phyloP scores from a whole-genome alignment of 331 rosid species.

The Saraca asoca region DNA sequence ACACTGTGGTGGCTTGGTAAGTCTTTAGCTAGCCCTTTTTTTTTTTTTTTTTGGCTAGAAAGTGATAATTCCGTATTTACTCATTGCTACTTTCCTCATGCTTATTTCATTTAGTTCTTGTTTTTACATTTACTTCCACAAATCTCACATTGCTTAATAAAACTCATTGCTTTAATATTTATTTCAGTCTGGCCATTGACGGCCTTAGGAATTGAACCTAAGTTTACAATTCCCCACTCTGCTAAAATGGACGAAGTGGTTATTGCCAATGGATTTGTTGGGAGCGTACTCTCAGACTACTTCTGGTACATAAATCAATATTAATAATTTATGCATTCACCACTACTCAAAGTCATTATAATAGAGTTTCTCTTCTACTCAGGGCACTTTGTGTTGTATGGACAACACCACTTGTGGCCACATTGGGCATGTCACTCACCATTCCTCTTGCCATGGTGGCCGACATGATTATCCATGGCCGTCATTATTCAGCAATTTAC shows the following conservation, averaged over 20 bases:
- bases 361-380: slow-evolving; percentile 27
- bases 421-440: slow-evolving; percentile 98
- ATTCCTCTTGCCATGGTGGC: slow-evolving; percentile 99
- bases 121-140: background rate
- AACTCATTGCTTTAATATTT: slow-evolving; percentile 25
- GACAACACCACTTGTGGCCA: slow-evolving; percentile 97
- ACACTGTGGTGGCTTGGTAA: slow-evolving; percentile 93
- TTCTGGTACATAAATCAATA: slow-evolving; percentile 62
- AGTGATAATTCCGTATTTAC: slow-evolving; percentile 5
- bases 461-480: slow-evolving; percentile 95
- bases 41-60: too few species aligned
- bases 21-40: background rate
- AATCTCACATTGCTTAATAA: slow-evolving; percentile 2
- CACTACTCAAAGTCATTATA: slow-evolving; percentile 17
- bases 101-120: background rate
- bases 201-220: slow-evolving; percentile 87
- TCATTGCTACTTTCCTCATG: slow-evolving; percentile 1
- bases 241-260: slow-evolving; percentile 79
- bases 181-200: slow-evolving; percentile 79
- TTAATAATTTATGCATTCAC: slow-evolving; percentile 7
- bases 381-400: slow-evolving; percentile 95
- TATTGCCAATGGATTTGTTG: slow-evolving; percentile 81
- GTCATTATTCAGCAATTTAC: slow-evolving; percentile 87
- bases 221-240: slow-evolving; percentile 84
- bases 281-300: slow-evolving; percentile 89